Evolutionary conservation across 2,329 filamentous ascomycete genomes (phyloP).

Genomic region (Ceratocystis diversiconidia): DNA sequence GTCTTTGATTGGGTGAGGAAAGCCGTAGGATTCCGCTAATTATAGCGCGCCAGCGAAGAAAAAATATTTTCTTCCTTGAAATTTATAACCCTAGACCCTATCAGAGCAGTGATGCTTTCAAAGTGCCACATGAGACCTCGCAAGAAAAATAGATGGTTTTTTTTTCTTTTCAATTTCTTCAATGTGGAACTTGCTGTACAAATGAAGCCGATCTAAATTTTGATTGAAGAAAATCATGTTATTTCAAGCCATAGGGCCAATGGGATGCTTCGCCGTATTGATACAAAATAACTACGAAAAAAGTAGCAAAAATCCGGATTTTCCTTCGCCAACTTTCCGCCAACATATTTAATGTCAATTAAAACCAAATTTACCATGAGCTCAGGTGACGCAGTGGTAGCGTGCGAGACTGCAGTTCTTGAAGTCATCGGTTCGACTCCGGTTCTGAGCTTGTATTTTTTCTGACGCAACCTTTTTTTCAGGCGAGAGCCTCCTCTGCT

Average conservation of each 20-base stretch:
- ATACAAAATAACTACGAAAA: neutral
- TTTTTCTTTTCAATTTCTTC: neutral
- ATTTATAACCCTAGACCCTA: neutral
- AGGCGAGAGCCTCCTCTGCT: neutral
- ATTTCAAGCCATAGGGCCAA: neutral
- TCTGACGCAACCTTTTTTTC: conserved; percentile 14
- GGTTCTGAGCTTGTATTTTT: conserved; percentile 16
- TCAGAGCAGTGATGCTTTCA: neutral
- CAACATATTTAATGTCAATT: neutral
- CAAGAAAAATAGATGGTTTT: neutral
- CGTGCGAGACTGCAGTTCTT: conserved; percentile 12
- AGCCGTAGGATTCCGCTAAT: neutral
- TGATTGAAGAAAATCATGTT: neutral
- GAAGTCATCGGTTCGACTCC: conserved; percentile 12
- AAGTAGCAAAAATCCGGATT: neutral
- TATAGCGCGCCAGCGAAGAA: neutral
- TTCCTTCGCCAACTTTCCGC: neutral
- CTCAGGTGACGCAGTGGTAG: conserved; percentile 15
- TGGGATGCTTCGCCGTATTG: neutral
- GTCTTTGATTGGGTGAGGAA: neutral
- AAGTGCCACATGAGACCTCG: neutral
- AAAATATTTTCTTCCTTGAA: neutral
- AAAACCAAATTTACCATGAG: neutral
- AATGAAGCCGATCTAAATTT: too few species aligned
- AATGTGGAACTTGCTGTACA: neutral